A percentile compares a stretch with the other conserved stretches of the same genome.
phyloP scores from a whole-genome alignment of 768 basidiomycete species.

The Amanita fuliginea region DNA sequence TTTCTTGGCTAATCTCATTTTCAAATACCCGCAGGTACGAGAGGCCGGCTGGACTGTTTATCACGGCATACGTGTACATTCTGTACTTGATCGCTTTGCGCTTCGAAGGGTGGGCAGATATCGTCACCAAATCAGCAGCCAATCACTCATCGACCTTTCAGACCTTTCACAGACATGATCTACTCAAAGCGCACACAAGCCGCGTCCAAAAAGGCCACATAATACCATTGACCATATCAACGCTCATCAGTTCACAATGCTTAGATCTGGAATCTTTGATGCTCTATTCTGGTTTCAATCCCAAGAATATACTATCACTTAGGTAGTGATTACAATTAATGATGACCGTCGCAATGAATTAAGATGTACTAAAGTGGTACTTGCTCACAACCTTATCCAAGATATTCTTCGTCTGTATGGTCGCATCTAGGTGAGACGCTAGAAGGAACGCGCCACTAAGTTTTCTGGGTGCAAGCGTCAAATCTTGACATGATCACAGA shows the following conservation, averaged over 20 bases:
- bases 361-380: constrained; percentile 21
- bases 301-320: not conserved
- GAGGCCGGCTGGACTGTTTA: constrained; percentile 70
- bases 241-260: not conserved
- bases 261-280: not conserved
- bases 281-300: constrained; percentile 2
- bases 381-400: constrained; percentile 60
- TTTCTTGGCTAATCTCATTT: not conserved
- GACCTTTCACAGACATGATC: constrained; percentile 78
- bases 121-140: not conserved
- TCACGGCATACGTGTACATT: constrained; percentile 74
- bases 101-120: constrained; percentile 72
- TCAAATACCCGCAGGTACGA: constrained; percentile 49
- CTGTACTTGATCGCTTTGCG: constrained; percentile 76
- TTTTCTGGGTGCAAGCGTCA: constrained; percentile 36
- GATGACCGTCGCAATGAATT: not conserved
- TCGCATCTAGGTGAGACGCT: constrained; percentile 63
- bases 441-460: constrained; percentile 75
- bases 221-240: not conserved
- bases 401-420: constrained; percentile 58
- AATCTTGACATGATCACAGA: not conserved
- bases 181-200: constrained; percentile 46
- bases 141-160: constrained; percentile 12
- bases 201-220: constrained; percentile 16
- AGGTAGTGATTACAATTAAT: not conserved